Base-by-base conservation (phyloP, 805 yeast species). In the Cyberlindnera samutprakarnensis region DNA sequence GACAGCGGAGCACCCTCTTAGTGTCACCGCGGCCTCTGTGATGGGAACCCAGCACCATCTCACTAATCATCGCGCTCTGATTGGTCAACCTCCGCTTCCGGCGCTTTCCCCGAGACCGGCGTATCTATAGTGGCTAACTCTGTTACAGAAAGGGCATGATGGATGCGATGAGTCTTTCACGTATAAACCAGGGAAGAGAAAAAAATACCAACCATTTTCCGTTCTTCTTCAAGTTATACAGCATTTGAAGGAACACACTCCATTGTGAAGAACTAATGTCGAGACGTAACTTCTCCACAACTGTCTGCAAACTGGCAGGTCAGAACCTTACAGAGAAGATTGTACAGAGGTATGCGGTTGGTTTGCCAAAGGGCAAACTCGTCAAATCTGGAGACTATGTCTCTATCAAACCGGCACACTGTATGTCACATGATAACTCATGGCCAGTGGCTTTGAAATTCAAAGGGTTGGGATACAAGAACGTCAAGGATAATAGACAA, bases 381-480 rank as follows among this genome's bases (percentile, higher is more conserved):
- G 95, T 92, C 23, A 77, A 67, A 47, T 69, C 85, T 28, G 98
- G 97, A 11, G 99, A 92, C 62, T 92, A 88, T 61, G 97, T 94
- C 31, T 75, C 95, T 2, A 90, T 92, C 53, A 72, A 66, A 49
- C 99, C 99, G 4, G 90, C 95, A 3, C 95, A 92, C 63, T 94
- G 96, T 59, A 92, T 92, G 99, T 86, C 97, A 12, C 99, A 92
- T 58, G 99, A 92, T 59, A 92, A 92, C 61, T 80, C 96, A 27
- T 94, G 99, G 98, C 99, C 99, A 1, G 96, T 92, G 13, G 98
- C 98, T 1, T 69, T 90, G 53, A 92, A 92, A 62, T 92, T 92
- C 64, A 85, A 74, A 78, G 95, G 95, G 6, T 69, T 92, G 23
- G 98, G 98, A 1, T 96, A 96, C 23, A 73, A 74, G 14, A 66